These are phyloP conservation scores for Adansonia gregorii DNA, from an alignment of 441 rosid genomes.

Conservation along the genomic window DNA sequence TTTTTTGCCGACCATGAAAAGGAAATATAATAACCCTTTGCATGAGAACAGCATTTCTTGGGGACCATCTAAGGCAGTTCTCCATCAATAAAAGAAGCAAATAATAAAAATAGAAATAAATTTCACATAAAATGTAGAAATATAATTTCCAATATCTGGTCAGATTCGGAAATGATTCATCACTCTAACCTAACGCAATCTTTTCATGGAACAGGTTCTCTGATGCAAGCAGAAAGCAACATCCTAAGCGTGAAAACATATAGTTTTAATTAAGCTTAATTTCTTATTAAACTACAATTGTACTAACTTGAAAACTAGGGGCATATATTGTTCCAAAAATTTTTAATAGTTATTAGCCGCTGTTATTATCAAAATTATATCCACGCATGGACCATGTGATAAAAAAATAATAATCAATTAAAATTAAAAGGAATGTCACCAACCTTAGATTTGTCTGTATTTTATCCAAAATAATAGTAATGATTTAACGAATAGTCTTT, in stretches of 20 bases:
- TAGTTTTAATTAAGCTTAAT: not conserved
- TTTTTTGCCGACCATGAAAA: not conserved
- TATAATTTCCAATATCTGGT: not conserved
- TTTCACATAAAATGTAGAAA: not conserved
- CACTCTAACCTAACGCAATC: not conserved
- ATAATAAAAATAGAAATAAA: not conserved
- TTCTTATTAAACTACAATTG: not conserved
- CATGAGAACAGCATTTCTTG: not conserved
- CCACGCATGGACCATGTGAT: not conserved
- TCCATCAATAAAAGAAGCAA: not conserved
- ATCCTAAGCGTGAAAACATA: not conserved
- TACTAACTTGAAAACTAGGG: not conserved
- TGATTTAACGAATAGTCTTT: conserved; percentile 79
- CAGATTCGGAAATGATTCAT: not conserved
- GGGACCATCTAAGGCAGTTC: not conserved
- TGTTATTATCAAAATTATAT: not conserved
- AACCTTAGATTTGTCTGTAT: conserved; percentile 69
- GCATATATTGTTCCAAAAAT: not conserved
- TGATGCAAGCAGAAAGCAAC: not conserved
- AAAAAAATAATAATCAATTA: not conserved
- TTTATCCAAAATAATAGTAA: conserved; percentile 57
- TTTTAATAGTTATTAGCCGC: not conserved
- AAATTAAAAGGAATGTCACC: conserved; percentile 22
- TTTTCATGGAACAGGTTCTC: not conserved
- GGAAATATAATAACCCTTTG: not conserved